These are phyloP conservation scores for Pestalotiopsis sp. DNA, from an alignment of 2,329 filamentous ascomycete species.

Conservation along the genomic window DNA sequence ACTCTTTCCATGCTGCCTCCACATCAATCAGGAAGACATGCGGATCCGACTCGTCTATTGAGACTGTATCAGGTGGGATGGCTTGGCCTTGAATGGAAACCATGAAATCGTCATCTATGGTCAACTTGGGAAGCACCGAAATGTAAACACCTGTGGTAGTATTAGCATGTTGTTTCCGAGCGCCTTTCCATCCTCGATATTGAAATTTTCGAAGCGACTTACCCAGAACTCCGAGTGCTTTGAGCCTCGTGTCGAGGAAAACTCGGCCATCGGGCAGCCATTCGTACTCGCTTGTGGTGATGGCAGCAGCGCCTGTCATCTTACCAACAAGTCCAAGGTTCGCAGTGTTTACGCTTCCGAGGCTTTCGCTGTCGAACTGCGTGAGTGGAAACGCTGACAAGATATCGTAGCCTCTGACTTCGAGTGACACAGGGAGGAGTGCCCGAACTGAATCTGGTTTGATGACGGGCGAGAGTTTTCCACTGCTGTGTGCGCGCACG, in stretches of 20 bases:
- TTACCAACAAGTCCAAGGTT: slow-evolving; percentile 81
- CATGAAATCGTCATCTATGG: slow-evolving; percentile 69
- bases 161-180: slow-evolving; percentile 15
- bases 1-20: slow-evolving; percentile 74
- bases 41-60: slow-evolving; percentile 50
- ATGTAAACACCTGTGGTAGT: slow-evolving; percentile 69
- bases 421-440: slow-evolving; percentile 66
- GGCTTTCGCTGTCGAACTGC: slow-evolving; percentile 51
- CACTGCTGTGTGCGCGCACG: slow-evolving; percentile 71
- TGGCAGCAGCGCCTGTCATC: slow-evolving; percentile 85
- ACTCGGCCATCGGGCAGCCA: slow-evolving; percentile 60
- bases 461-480: slow-evolving; percentile 60
- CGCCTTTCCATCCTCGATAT: too few relatives aligned
- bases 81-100: slow-evolving; percentile 73
- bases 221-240: slow-evolving; percentile 78
- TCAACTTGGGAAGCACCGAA: slow-evolving; percentile 64
- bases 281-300: slow-evolving; percentile 64
- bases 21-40: slow-evolving; percentile 78
- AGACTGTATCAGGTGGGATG: slow-evolving; percentile 69
- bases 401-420: slow-evolving; percentile 75
- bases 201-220: slow-evolving; percentile 26
- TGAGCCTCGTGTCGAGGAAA: slow-evolving; percentile 69
- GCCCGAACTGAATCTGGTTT: slow-evolving; percentile 44
- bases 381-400: slow-evolving; percentile 73
- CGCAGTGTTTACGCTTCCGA: slow-evolving; percentile 56